A percentile compares a stretch with the other conserved stretches of the same genome.
These are phyloP conservation scores for Aspergillus cavernicola DNA, from an alignment of 495 filamentous ascomycete species.

Conservation along the genomic window DNA sequence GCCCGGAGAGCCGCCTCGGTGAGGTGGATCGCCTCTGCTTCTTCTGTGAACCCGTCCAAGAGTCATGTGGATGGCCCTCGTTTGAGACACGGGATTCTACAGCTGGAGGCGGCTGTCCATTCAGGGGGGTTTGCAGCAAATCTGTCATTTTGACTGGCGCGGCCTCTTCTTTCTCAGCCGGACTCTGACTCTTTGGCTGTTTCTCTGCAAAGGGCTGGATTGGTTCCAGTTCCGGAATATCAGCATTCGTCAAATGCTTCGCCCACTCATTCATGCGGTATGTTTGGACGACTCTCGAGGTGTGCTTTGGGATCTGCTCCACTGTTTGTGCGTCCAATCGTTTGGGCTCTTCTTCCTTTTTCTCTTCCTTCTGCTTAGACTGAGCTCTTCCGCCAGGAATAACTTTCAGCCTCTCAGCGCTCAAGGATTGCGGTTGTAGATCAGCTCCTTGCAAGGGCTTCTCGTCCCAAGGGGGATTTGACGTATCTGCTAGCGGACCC, in stretches of 20 bases:
- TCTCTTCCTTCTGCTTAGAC: not conserved
- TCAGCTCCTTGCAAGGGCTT: not conserved
- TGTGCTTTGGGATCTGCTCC: conserved; percentile 37
- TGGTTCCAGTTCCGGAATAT: conserved; percentile 67
- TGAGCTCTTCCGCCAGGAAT: not conserved
- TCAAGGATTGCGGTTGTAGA: not conserved
- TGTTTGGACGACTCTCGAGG: conserved; percentile 68
- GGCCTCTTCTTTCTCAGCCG: conserved; percentile 44
- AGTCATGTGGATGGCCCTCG: conserved; percentile 15
- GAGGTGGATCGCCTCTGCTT: conserved; percentile 14
- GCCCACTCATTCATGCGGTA: conserved; percentile 97
- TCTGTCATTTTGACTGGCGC: conserved; percentile 62
- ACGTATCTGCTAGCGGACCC: not conserved
- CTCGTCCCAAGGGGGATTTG: not conserved
- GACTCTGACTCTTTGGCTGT: conserved; percentile 16
- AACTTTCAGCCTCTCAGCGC: not conserved
- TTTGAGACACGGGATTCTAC: conserved; percentile 25
- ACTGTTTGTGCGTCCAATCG: conserved; percentile 33
- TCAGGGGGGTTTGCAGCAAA: conserved; percentile 67
- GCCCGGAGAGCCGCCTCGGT: conserved; percentile 16
- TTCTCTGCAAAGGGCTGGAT: conserved; percentile 44
- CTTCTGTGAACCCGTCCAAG: conserved; percentile 7
- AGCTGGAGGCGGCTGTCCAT: conserved; percentile 35
- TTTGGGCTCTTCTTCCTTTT: conserved; percentile 24
- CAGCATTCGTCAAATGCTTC: conserved; percentile 78